phyloP scores from a whole-genome alignment of 148 eudicot species.

The Silene conica region DNA sequence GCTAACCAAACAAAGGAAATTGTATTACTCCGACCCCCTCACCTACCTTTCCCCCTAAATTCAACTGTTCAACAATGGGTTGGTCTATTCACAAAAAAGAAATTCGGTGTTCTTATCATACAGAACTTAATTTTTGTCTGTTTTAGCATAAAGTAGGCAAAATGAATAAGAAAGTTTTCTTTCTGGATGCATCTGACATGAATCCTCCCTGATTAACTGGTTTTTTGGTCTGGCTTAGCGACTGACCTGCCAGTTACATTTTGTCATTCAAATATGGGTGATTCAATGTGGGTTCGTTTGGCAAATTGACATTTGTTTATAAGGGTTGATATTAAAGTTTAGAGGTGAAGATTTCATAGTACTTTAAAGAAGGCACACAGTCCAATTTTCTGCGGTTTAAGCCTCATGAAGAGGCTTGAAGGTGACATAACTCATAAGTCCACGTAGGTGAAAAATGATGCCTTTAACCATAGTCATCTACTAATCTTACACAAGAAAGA shows the following conservation, averaged over 20 bases:
- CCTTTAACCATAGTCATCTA: too few relatives aligned
- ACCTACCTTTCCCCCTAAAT: too few relatives aligned
- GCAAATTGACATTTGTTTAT: background rate
- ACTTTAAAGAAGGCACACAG: background rate
- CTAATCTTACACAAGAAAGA: background rate
- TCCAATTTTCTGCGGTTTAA: background rate
- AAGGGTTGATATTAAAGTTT: background rate
- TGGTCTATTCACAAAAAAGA: too few relatives aligned
- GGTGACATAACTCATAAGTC: background rate
- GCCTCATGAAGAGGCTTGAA: background rate
- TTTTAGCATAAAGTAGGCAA: background rate
- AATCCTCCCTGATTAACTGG: background rate
- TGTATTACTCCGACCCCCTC: too few relatives aligned
- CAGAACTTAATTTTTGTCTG: too few relatives aligned
- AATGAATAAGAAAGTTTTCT: background rate
- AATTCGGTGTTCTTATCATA: background rate
- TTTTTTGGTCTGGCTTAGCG: background rate
- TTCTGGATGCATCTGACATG: background rate
- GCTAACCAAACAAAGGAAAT: too few relatives aligned
- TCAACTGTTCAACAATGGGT: too few relatives aligned
- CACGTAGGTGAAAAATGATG: background rate
- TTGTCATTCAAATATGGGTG: background rate
- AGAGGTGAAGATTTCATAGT: background rate
- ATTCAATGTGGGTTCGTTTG: background rate
- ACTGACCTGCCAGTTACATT: background rate